Base-by-base conservation (phyloP, 202 grass and related monocot species). In the Setaria italica region DNA sequence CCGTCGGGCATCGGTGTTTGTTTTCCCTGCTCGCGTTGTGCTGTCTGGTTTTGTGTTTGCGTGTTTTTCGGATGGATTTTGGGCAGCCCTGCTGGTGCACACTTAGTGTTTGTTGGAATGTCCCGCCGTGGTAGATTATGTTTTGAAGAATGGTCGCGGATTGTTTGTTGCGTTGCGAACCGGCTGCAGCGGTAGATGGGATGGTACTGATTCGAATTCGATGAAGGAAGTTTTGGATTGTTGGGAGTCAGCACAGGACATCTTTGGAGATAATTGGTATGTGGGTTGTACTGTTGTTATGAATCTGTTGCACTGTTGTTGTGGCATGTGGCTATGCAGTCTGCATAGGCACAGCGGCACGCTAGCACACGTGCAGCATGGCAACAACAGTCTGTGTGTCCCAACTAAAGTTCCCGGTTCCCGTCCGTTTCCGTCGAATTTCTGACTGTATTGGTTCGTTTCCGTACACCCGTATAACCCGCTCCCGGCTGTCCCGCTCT, bases 21-120 rank as follows among this genome's bases (percentile, higher is more conserved):
- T n/a, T n/a, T n/a, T n/a, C n/a, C n/a, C n/a, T n/a, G 25, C 25
- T 25, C 25, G 30, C 14, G 41, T 46, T 37, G 25, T 30, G 48
- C 11, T 50, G 1, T 1, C 56, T 21, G 56, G 1, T 20, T 25
- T 1, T 45, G 1, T 15, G 32, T 66, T 51, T n/a, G 48, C 11
- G 41, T 51, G 56, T 33, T 49, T 6, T 1, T 11, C 17, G n/a
- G 13, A 9, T 42, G 30, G 32, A 7, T 32, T 83, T 10, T 85
- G 71, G 46, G 66, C 43, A 16, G 43, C 19, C 33, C 16, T 58
- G 62, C n/a, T 5, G 17, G 19, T 50, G 48, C 48, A 79, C 83
- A 63, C 17, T 3, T 0, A 15, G 72, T 83, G 74, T 72, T 90
- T 32, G 84, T 9, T 47, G 58, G 42, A 90, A 87, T 90, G 59